phyloP scores from a whole-genome alignment of 345 rosid species.

The Lenwebbia sp. region DNA sequence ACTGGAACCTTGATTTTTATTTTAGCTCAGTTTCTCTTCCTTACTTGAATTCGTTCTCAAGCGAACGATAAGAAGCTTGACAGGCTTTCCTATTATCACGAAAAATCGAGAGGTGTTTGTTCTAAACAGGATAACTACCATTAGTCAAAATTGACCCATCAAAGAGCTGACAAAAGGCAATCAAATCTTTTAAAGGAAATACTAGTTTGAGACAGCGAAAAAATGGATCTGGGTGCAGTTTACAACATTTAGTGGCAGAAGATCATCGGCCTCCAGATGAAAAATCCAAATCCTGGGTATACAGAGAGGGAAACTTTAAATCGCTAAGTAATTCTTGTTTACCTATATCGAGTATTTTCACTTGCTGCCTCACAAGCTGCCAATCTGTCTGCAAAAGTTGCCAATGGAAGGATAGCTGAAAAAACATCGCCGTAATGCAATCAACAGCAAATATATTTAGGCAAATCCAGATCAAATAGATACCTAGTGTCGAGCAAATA shows the following conservation, averaged over 20 bases:
- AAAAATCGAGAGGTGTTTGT: background rate
- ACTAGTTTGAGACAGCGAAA: background rate
- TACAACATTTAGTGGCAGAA: background rate
- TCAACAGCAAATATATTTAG: background rate
- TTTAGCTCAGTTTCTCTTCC: background rate
- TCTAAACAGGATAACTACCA: background rate
- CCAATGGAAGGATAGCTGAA: background rate
- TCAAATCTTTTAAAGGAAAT: background rate
- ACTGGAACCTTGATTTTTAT: too few species aligned
- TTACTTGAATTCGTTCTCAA: background rate
- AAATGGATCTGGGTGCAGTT: background rate
- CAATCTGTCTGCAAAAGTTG: background rate
- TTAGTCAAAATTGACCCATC: background rate
- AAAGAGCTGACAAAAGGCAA: background rate
- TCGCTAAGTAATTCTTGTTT: background rate
- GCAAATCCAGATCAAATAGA: background rate
- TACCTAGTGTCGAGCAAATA: background rate
- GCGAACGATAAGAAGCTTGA: background rate
- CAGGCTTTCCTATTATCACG: background rate
- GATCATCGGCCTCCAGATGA: background rate
- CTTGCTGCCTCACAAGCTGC: background rate
- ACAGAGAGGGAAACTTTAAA: background rate
- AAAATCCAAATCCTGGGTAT: background rate
- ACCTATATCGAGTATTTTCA: background rate
- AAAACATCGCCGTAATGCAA: background rate